Evolutionary conservation across 1,284 basidiomycete genomes (phyloP).

Genomic region (Ganoderma lingzhi): DNA sequence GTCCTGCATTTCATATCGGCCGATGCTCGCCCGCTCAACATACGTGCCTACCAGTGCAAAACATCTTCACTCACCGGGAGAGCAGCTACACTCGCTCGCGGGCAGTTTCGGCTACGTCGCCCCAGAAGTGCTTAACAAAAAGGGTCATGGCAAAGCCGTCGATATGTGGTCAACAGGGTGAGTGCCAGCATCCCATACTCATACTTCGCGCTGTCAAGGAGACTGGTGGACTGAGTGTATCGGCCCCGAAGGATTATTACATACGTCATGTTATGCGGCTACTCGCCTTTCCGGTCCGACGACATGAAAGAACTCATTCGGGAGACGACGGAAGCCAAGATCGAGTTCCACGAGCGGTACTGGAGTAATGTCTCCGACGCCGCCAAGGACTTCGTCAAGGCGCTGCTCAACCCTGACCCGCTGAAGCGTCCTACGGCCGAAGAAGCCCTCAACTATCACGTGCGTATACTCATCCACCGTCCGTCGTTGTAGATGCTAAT

Average conservation of each 20-base stretch:
- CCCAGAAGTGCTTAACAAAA: conserved; percentile 87
- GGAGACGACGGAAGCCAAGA: conserved; percentile 84
- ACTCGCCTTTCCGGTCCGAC: conserved; percentile 91
- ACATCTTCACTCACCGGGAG: conserved; percentile 80
- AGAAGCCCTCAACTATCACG: conserved; percentile 69
- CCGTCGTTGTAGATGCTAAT: background rate
- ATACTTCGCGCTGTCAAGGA: background rate
- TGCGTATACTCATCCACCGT: conserved; percentile 29
- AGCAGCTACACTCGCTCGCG: conserved; percentile 84
- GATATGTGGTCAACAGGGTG: conserved; percentile 95
- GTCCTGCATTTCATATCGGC: conserved; percentile 36
- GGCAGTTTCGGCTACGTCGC: conserved; percentile 96
- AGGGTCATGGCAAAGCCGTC: conserved; percentile 91
- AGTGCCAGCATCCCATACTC: conserved; percentile 34
- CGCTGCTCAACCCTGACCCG: conserved; percentile 81
- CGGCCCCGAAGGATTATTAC: conserved; percentile 79
- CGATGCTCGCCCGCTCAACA: background rate
- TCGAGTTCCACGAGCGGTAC: conserved; percentile 93
- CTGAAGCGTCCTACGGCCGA: conserved; percentile 75
- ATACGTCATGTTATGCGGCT: conserved; percentile 92
- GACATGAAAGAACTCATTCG: conserved; percentile 79
- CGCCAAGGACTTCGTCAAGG: conserved; percentile 88
- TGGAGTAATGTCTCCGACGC: conserved; percentile 89
- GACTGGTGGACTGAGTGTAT: background rate
- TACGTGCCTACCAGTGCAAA: conserved; percentile 69